Evolutionary conservation across 2,329 filamentous ascomycete genomes (phyloP).

Genomic region (Aspergillus novofumigatus): DNA sequence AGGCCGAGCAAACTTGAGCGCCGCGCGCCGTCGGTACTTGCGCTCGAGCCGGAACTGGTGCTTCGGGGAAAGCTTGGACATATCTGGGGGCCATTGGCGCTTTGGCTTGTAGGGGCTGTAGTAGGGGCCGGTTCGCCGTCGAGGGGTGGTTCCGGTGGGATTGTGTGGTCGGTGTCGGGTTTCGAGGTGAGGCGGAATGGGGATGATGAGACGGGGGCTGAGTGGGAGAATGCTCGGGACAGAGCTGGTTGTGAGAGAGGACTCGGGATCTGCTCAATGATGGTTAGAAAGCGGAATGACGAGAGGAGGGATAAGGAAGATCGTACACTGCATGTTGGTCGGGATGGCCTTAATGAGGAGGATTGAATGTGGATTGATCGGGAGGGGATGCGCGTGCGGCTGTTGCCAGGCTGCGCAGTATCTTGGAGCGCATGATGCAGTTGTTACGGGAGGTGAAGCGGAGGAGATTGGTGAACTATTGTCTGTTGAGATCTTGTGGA

Average conservation of each 20-base stretch:
- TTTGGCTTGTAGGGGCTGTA: constrained; percentile 58
- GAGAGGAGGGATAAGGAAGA: neutral
- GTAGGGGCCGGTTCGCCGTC: constrained; percentile 26
- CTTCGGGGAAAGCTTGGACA: constrained; percentile 57
- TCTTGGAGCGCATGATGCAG: neutral
- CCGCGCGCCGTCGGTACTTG: constrained; percentile 58
- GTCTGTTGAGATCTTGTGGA: neutral
- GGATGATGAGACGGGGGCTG: constrained; percentile 3
- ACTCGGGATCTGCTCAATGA: neutral
- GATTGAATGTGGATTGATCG: neutral
- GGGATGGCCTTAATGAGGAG: neutral
- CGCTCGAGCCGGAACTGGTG: constrained; percentile 66
- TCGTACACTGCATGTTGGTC: neutral
- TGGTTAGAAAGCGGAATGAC: neutral
- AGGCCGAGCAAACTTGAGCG: constrained; percentile 58
- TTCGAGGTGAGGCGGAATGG: constrained; percentile 17
- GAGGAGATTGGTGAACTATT: neutral
- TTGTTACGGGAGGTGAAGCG: neutral
- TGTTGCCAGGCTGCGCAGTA: neutral
- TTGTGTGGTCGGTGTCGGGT: constrained; percentile 5
- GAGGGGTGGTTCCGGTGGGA: constrained; percentile 3
- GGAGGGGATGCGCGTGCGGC: neutral
- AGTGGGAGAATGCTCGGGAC: constrained; percentile 7
- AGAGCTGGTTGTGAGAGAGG: neutral
- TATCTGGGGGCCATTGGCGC: constrained; percentile 62